These are phyloP conservation scores for Lentithecium fluviatile DNA, from an alignment of 495 filamentous ascomycete genomes.

Conservation along the genomic window DNA sequence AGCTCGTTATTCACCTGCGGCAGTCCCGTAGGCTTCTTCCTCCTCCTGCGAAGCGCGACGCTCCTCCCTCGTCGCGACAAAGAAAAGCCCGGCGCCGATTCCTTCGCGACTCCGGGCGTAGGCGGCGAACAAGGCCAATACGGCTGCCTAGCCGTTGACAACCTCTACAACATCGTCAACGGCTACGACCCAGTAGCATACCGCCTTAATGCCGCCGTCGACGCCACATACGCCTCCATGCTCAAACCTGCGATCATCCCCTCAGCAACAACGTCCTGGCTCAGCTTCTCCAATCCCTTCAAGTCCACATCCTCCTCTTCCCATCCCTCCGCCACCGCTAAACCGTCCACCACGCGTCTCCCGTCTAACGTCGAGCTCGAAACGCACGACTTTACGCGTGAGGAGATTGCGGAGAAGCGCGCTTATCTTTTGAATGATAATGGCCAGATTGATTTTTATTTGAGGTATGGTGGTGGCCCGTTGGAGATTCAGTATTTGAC, in stretches of 20 bases:
- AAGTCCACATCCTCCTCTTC: slow-evolving; percentile 1
- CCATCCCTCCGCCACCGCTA: slow-evolving; percentile 19
- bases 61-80: slow-evolving; percentile 76
- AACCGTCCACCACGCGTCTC: slow-evolving; percentile 51
- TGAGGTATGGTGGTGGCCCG: slow-evolving; percentile 74
- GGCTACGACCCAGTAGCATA: slow-evolving; percentile 70
- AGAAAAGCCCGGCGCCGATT: slow-evolving; percentile 68
- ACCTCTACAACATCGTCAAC: slow-evolving; percentile 91
- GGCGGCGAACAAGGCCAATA: slow-evolving; percentile 74
- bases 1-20: slow-evolving; percentile 85
- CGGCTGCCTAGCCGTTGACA: slow-evolving; percentile 90
- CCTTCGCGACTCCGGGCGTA: slow-evolving; percentile 54
- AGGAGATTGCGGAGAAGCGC: slow-evolving; percentile 89
- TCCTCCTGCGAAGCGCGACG: slow-evolving; percentile 78
- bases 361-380: slow-evolving; percentile 92
- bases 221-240: slow-evolving; percentile 71
- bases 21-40: slow-evolving; percentile 91
- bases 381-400: slow-evolving; percentile 88
- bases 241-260: slow-evolving; percentile 78
- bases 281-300: slow-evolving; percentile 24
- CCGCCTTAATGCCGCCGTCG: slow-evolving; percentile 84
- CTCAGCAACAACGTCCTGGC: slow-evolving; percentile 56
- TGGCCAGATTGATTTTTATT: slow-evolving; percentile 86
- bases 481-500: slow-evolving; percentile 94
- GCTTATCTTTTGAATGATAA: slow-evolving; percentile 90